Percentiles rank a stretch among this genome's conserved stretches.
phyloP scores from a whole-genome alignment of 2,329 filamentous ascomycete species.

The Colletotrichum noveboracense region DNA sequence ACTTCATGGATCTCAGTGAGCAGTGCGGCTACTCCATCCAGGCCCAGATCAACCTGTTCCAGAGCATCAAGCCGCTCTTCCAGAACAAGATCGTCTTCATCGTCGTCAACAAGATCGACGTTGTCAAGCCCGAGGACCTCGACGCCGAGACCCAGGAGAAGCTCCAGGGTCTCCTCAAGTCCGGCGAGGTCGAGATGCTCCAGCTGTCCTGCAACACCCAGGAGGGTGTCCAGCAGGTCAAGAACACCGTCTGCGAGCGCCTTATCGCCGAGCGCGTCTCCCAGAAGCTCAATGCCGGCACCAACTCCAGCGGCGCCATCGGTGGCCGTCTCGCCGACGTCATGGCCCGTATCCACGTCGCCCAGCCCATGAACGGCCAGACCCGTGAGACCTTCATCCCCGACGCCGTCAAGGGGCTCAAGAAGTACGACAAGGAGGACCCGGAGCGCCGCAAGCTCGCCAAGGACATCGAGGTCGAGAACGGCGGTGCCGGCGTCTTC shows the following conservation, averaged over 20 bases:
- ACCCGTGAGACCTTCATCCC: conserved; percentile 86
- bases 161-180: conserved; percentile 80
- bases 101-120: conserved; percentile 98
- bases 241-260: conserved; percentile 93
- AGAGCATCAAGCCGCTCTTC: conserved; percentile 95
- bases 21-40: conserved; percentile 94
- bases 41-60: conserved; percentile 93
- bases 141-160: conserved; percentile 79
- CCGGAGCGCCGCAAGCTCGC: conserved; percentile 83
- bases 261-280: conserved; percentile 92
- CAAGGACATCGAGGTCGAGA: conserved; percentile 87
- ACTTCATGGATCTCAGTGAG: conserved; percentile 98
- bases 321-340: conserved; percentile 88
- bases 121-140: conserved; percentile 85
- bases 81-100: conserved; percentile 95
- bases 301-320: conserved; percentile 74
- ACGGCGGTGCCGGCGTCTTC: conserved; percentile 94
- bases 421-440: conserved; percentile 90
- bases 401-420: conserved; percentile 77
- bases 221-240: conserved; percentile 92
- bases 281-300: conserved; percentile 94
- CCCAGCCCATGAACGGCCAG: conserved; percentile 85
- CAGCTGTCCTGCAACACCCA: conserved; percentile 94
- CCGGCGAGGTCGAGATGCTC: conserved; percentile 89
- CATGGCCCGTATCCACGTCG: conserved; percentile 93